Percentiles rank a stretch among this genome's conserved stretches.
Conservation (phyloP, 495 filamentous ascomycete species). For the Xylaria flabelliformis region DNA sequence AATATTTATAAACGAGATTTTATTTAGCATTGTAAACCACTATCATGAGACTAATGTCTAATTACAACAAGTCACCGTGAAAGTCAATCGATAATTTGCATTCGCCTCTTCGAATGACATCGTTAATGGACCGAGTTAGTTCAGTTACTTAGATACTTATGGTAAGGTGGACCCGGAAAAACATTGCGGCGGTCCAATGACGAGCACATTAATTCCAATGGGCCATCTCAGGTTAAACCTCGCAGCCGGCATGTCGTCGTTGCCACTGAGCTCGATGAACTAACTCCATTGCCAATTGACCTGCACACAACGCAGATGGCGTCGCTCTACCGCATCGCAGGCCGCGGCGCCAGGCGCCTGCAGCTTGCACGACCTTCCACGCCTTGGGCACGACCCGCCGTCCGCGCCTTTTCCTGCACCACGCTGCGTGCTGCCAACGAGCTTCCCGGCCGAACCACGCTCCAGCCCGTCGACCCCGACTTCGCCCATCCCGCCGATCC, state of each 20-base stretch:
- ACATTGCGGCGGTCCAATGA: slow-evolving; percentile 41
- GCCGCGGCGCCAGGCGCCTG: slow-evolving; percentile 62
- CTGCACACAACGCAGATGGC: slow-evolving; percentile 48
- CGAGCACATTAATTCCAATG: slow-evolving; percentile 40
- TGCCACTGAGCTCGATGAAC: slow-evolving; percentile 31
- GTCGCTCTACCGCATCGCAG: slow-evolving; percentile 60
- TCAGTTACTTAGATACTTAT: neutral
- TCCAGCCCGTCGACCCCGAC: slow-evolving; percentile 71
- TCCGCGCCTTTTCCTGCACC: slow-evolving; percentile 72
- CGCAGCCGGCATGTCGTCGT: slow-evolving; percentile 22
- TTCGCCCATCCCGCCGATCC: slow-evolving; percentile 57
- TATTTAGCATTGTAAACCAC: too few species aligned
- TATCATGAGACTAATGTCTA: too few species aligned
- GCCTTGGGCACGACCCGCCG: slow-evolving; percentile 39
- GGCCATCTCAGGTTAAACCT: slow-evolving; percentile 19
- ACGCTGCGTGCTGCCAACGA: slow-evolving; percentile 67
- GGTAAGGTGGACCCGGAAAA: slow-evolving; percentile 28
- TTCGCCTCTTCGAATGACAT: neutral
- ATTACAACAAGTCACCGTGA: too few species aligned
- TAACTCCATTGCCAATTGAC: slow-evolving; percentile 34
- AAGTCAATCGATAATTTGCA: too few species aligned
- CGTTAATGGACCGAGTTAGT: too few species aligned
- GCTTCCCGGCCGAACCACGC: slow-evolving; percentile 60
- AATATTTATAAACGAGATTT: too few species aligned
- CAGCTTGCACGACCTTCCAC: slow-evolving; percentile 45